A percentile compares a stretch with the other conserved stretches of the same genome.
These are phyloP conservation scores for Aquilaria yunnanensis DNA, from an alignment of 345 rosid species.

Conservation along the genomic window DNA sequence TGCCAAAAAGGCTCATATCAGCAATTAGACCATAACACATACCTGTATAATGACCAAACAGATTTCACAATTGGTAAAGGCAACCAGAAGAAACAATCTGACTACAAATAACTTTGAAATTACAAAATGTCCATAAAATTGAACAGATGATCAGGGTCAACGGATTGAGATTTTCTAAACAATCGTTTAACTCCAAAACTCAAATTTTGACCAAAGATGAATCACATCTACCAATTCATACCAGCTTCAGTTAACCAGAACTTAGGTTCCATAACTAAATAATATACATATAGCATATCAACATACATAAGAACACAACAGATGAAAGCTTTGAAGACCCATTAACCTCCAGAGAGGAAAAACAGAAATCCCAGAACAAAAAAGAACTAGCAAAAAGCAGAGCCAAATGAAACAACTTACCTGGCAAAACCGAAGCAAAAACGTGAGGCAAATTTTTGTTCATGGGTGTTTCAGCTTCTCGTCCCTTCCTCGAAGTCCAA, in stretches of 20 bases:
- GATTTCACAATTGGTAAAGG: too few species aligned
- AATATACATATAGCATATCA: conserved; percentile 16
- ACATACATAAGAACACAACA: conserved; percentile 4
- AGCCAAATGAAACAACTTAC: conserved; percentile 23
- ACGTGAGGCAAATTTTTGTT: conserved; percentile 29
- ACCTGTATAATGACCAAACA: too few species aligned
- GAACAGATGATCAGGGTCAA: too few species aligned
- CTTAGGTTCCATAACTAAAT: neutral
- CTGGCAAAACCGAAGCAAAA: conserved; percentile 37
- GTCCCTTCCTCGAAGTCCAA: conserved; percentile 6
- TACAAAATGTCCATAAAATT: too few species aligned
- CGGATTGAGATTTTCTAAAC: too few species aligned
- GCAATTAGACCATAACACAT: too few species aligned
- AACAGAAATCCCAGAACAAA: neutral
- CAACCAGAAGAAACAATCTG: too few species aligned
- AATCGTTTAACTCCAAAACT: neutral
- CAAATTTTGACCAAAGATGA: conserved; percentile 22
- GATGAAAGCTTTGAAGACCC: conserved; percentile 1
- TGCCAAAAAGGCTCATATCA: too few species aligned
- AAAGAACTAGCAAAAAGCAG: neutral
- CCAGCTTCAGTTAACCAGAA: conserved; percentile 1
- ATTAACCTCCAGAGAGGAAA: neutral
- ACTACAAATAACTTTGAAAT: too few species aligned
- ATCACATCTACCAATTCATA: conserved; percentile 8
- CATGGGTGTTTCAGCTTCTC: conserved; percentile 27